Evolutionary conservation across 805 yeast species (phyloP).

Genomic region (Nakazawaea pomicola): DNA sequence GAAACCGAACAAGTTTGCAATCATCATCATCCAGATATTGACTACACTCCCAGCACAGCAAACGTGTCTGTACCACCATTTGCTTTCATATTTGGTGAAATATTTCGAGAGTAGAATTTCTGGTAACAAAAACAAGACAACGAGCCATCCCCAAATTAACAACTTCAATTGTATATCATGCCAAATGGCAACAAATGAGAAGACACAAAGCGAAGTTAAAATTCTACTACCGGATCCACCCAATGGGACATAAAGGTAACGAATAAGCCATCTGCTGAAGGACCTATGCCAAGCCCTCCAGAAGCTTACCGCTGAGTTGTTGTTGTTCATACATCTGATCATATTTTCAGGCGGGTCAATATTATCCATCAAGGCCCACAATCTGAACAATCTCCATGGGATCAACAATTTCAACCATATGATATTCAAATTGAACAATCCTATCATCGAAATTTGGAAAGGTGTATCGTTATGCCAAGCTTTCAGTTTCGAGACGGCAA

Average conservation of each 20-base stretch:
- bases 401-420: conserved; percentile 90
- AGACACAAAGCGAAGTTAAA: conserved; percentile 75
- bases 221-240: conserved; percentile 78
- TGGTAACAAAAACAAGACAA: conserved; percentile 83
- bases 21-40: conserved; percentile 97
- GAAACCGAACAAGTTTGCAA: conserved; percentile 92
- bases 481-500: conserved; percentile 82
- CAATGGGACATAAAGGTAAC: conserved; percentile 86
- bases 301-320: conserved; percentile 88
- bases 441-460: conserved; percentile 92
- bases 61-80: conserved; percentile 72
- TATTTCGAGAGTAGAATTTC: conserved; percentile 62
- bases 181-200: conserved; percentile 96
- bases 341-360: conserved; percentile 97
- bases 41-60: conserved; percentile 85
- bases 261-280: conserved; percentile 81
- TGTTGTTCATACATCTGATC: conserved; percentile 94
- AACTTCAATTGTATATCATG: conserved; percentile 90
- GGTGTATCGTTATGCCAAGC: conserved; percentile 92
- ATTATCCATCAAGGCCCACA: conserved; percentile 90
- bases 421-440: conserved; percentile 80
- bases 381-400: conserved; percentile 93
- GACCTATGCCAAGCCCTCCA: conserved; percentile 99
- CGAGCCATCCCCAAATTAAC: conserved; percentile 93
- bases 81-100: conserved; percentile 26